A percentile compares a stretch with the other conserved stretches of the same genome.
These are phyloP conservation scores for Cucurbita ficifolia DNA, from an alignment of 306 rosid species.

Conservation along the genomic window DNA sequence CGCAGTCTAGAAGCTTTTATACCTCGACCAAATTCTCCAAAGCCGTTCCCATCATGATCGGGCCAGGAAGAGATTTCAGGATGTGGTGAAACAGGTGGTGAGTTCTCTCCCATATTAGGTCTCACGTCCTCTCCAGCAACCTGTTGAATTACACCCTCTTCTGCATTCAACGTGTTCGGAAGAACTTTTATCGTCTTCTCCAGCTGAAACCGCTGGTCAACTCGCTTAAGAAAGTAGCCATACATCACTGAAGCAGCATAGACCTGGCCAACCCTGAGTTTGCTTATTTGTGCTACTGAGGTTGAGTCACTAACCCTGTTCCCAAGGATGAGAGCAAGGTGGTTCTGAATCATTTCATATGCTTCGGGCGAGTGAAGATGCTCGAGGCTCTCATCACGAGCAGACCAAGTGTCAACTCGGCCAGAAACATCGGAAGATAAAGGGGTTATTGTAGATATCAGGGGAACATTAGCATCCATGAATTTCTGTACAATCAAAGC, in stretches of 20 bases:
- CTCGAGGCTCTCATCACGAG: slow-evolving; percentile 51
- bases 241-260: slow-evolving; percentile 92
- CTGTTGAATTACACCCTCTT: slow-evolving; percentile 24
- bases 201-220: slow-evolving; percentile 84
- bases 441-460: slow-evolving; percentile 41
- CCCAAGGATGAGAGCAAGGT: slow-evolving; percentile 63
- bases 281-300: slow-evolving; percentile 68
- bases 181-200: slow-evolving; percentile 87
- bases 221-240: slow-evolving; percentile 83
- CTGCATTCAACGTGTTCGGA: slow-evolving; percentile 25
- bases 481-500: slow-evolving; percentile 79
- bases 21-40: slow-evolving; percentile 27
- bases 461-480: slow-evolving; percentile 65
- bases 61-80: slow-evolving; percentile 51
- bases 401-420: slow-evolving; percentile 62
- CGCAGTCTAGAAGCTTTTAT: slow-evolving; percentile 48
- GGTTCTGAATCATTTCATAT: slow-evolving; percentile 77
- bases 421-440: slow-evolving; percentile 27
- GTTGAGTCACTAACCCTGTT: slow-evolving; percentile 42
- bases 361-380: slow-evolving; percentile 73
- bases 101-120: slow-evolving; percentile 11
- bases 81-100: slow-evolving; percentile 27
- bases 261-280: slow-evolving; percentile 78
- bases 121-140: slow-evolving; percentile 18
- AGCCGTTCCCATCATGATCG: slow-evolving; percentile 15